Evolutionary conservation across 1,284 basidiomycete genomes (phyloP).

Genomic region (Ceratobasidium sp.): DNA sequence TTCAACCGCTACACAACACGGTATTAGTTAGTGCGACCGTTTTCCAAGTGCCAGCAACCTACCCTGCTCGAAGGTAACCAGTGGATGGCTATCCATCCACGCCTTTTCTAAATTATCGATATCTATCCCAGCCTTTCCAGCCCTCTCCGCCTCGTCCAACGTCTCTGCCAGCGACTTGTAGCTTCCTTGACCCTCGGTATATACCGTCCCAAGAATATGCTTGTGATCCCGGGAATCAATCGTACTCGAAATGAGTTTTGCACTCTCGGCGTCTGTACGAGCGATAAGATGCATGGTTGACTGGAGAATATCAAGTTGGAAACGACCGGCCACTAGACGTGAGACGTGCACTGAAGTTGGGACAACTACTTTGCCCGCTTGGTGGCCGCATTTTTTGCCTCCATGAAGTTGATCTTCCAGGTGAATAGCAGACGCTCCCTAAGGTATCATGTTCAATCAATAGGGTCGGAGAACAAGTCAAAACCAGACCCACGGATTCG

Average conservation of each 20-base stretch:
- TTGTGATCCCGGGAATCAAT: slow-evolving; percentile 77
- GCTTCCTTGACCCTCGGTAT: slow-evolving; percentile 49
- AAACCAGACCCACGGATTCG: slow-evolving; percentile 70
- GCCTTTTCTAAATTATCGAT: slow-evolving; percentile 80
- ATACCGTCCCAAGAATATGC: slow-evolving; percentile 79
- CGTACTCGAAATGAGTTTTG: slow-evolving; percentile 84
- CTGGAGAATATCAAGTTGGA: slow-evolving; percentile 89
- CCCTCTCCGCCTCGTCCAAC: slow-evolving; percentile 76
- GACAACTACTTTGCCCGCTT: slow-evolving; percentile 93
- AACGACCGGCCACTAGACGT: slow-evolving; percentile 82
- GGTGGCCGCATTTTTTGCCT: slow-evolving; percentile 92
- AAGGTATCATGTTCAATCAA: slow-evolving; percentile 13
- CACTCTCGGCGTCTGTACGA: slow-evolving; percentile 92
- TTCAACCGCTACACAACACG: slow-evolving; percentile 50
- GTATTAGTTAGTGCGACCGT: slow-evolving; percentile 32
- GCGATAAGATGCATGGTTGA: slow-evolving; percentile 90
- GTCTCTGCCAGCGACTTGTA: slow-evolving; percentile 76
- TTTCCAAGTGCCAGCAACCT: slow-evolving; percentile 44
- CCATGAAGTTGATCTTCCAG: slow-evolving; percentile 93
- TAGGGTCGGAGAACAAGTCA: not conserved
- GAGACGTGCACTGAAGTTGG: slow-evolving; percentile 88
- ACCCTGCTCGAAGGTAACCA: slow-evolving; percentile 90
- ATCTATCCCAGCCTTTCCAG: slow-evolving; percentile 73
- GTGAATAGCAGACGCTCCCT: slow-evolving; percentile 89
- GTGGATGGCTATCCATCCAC: slow-evolving; percentile 77